Evolutionary conservation across 2,329 filamentous ascomycete species (phyloP).

Genomic region (Pseudogymnoascus pannorum): DNA sequence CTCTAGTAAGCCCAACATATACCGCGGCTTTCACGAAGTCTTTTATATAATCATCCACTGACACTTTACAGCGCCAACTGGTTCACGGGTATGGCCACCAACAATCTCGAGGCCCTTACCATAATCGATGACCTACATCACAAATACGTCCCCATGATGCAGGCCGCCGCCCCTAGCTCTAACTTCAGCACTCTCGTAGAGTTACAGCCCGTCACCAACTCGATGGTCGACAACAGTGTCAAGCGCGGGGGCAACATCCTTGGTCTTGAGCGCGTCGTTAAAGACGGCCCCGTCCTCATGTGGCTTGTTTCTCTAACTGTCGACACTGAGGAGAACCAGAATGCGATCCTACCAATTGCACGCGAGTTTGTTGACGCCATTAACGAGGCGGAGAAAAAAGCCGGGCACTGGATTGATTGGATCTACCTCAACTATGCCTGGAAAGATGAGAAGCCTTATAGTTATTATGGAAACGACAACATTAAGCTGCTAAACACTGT

Average conservation of each 20-base stretch:
- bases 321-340: conserved; percentile 21
- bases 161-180: conserved; percentile 18
- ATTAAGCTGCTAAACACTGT: conserved; percentile 28
- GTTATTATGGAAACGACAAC: conserved; percentile 35
- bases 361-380: conserved; percentile 11
- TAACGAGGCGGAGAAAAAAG: conserved; percentile 10
- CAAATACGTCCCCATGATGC: conserved; percentile 14
- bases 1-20: conserved; percentile 15
- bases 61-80: conserved; percentile 26
- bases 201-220: conserved; percentile 29
- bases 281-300: conserved; percentile 22
- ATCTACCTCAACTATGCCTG: conserved; percentile 42
- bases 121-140: conserved; percentile 14
- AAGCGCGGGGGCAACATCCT: conserved; percentile 29
- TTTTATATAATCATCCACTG: conserved; percentile 14
- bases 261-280: conserved; percentile 29
- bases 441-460: conserved; percentile 34
- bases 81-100: conserved; percentile 27
- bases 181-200: conserved; percentile 19
- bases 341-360: conserved; percentile 23
- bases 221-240: conserved; percentile 23
- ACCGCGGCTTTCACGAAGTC: conserved; percentile 8
- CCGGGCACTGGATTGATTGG: conserved; percentile 23
- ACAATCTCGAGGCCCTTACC: conserved; percentile 14
- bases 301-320: conserved; percentile 14